Evolutionary conservation across 73 alveolate genomes (phyloP).

Genomic region (Symbiodinium pilosum): DNA sequence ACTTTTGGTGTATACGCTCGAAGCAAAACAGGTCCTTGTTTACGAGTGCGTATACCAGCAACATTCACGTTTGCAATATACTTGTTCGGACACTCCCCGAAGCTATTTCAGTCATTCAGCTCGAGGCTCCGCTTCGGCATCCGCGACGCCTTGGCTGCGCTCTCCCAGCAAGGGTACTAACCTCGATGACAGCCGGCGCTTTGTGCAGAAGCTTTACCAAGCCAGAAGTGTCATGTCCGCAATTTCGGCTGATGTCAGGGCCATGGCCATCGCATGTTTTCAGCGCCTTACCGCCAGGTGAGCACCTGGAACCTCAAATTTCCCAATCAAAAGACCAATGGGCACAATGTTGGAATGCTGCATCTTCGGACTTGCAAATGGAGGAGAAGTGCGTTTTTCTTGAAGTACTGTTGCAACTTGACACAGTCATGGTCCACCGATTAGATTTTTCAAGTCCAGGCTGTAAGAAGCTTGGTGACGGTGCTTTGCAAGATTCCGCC

Average conservation of each 20-base stretch:
- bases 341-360: neutral
- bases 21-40: neutral
- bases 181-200: neutral
- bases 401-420: neutral
- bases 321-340: neutral
- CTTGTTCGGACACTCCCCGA: neutral
- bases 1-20: no score
- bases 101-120: neutral
- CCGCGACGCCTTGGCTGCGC: neutral
- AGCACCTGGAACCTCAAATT: neutral
- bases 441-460: no score
- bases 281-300: neutral
- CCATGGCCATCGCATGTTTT: no score
- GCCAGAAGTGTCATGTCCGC: neutral
- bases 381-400: neutral
- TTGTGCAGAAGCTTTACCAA: neutral
- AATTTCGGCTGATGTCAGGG: no score
- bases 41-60: neutral
- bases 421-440: neutral
- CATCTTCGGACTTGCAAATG: neutral
- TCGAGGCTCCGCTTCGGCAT: neutral
- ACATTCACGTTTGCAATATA: neutral
- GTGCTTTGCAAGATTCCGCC: conserved; percentile 26
- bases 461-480: neutral
- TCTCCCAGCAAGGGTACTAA: neutral